Conservation (phyloP, 768 basidiomycete species). For the Phlebiopsis gigantea region DNA sequence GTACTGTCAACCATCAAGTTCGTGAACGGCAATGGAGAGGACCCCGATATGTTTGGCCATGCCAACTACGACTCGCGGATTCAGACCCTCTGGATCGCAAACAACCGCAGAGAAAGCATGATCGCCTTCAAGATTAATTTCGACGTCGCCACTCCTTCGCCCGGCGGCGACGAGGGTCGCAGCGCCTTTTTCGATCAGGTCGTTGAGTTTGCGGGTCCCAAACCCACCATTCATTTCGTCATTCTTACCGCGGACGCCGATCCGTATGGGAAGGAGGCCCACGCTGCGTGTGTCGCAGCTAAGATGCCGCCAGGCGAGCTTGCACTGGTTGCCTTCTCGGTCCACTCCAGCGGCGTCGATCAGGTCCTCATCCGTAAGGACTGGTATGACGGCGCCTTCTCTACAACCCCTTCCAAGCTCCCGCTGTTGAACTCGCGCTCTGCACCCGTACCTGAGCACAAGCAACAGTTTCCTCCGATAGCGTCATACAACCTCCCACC, state of each 20-base stretch:
- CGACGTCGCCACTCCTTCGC: constrained; percentile 49
- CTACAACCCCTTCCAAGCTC: constrained; percentile 53
- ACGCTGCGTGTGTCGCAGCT: constrained; percentile 79
- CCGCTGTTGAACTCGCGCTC: constrained; percentile 38
- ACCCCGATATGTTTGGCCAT: constrained; percentile 85
- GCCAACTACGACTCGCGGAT: constrained; percentile 81
- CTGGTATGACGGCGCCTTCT: constrained; percentile 72
- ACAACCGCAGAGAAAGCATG: constrained; percentile 79
- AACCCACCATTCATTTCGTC: constrained; percentile 85
- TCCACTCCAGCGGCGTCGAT: constrained; percentile 87
- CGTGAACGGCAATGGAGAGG: constrained; percentile 62
- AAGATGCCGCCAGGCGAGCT: constrained; percentile 72
- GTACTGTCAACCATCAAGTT: constrained; percentile 79
- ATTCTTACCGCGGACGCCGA: constrained; percentile 83
- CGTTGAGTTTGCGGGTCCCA: constrained; percentile 77
- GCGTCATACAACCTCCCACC: constrained; percentile 15
- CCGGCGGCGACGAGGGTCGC: constrained; percentile 50
- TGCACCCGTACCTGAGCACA: constrained; percentile 17
- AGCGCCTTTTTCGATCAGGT: constrained; percentile 68
- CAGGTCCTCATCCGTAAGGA: constrained; percentile 83
- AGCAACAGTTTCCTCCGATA: constrained; percentile 13
- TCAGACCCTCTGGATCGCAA: constrained; percentile 84
- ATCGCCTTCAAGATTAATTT: constrained; percentile 73
- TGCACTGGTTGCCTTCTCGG: constrained; percentile 80
- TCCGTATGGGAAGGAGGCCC: constrained; percentile 75